phyloP scores from a whole-genome alignment of 495 filamentous ascomycete species.

The Trichoderma reesei region DNA sequence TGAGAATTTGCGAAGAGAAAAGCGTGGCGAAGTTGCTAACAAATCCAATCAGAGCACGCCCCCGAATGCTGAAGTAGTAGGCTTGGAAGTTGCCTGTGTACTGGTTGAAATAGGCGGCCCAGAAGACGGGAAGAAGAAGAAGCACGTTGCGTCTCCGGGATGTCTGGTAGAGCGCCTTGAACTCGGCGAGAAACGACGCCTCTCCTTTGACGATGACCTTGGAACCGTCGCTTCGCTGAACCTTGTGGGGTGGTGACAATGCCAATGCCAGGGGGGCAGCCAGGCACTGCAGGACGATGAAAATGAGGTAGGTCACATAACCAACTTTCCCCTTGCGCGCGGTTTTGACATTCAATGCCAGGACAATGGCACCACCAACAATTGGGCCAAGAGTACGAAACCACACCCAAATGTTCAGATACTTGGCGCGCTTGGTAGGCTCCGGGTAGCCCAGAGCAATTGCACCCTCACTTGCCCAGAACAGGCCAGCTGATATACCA shows the following conservation, averaged over 20 bases:
- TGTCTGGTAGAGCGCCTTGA: slow-evolving; percentile 29
- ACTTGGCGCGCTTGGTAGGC: slow-evolving; percentile 34
- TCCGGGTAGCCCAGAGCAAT: slow-evolving; percentile 43
- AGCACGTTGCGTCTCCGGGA: slow-evolving; percentile 32
- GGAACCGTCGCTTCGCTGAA: slow-evolving; percentile 36
- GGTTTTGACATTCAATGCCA: slow-evolving; percentile 28
- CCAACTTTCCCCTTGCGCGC: slow-evolving; percentile 35
- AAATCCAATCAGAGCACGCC: slow-evolving; percentile 35
- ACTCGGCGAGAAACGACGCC: slow-evolving; percentile 28
- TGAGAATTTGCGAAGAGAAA: slow-evolving; percentile 28
- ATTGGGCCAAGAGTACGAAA: slow-evolving; percentile 41
- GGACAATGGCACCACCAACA: slow-evolving; percentile 38
- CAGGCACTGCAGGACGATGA: slow-evolving; percentile 38
- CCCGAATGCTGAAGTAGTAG: slow-evolving; percentile 42
- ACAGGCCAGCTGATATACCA: slow-evolving; percentile 35
- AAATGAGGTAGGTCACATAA: slow-evolving; percentile 37
- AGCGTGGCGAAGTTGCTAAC: slow-evolving; percentile 28
- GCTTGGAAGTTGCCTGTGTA: slow-evolving; percentile 43
- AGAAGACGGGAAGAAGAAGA: slow-evolving; percentile 38
- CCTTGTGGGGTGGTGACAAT: slow-evolving; percentile 38
- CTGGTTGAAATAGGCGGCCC: slow-evolving; percentile 40
- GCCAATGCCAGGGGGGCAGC: slow-evolving; percentile 37
- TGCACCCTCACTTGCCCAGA: slow-evolving; percentile 41
- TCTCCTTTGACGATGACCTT: slow-evolving; percentile 28
- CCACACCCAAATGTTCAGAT: slow-evolving; percentile 41